Evolutionary conservation across 2,329 filamentous ascomycete species (phyloP), one percentile per base, ranked within the genome.

Genomic region (Exophiala calicioides): DNA sequence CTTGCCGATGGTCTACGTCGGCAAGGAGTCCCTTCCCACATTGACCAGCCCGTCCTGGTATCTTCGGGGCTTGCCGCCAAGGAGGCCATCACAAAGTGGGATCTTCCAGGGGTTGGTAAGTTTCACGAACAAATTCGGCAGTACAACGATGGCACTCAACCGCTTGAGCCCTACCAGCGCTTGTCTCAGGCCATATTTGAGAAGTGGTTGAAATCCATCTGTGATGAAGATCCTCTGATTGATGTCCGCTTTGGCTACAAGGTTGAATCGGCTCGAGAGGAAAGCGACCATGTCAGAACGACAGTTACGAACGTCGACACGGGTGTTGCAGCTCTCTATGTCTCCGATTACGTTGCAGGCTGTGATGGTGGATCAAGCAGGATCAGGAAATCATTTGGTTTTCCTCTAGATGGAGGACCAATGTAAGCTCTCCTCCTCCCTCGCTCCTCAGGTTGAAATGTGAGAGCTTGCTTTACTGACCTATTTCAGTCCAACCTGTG

Each of bases 131-230:
- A 46, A 9, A 65, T 62, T 32, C 24, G 31, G 13, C 31, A 49
- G 3, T 41, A 55, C 3, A 68, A 69, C 44, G 64, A 69, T 44
- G 67, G 67, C 2, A 54, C 56, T 2, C 44, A 57, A 40, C 60
- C 66, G 10, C 45, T 47, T 1, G 65, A 69, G 43, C 60, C 65
- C 0, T 58, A 54, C n/a, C 65, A 65, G 49, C 34, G 65, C 16
- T 50, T 60, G 15, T 67, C 66, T 16, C 63, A 66, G 42, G 58
- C 58, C 13, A 50, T 67, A 5, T 62, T 71, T 13, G 64, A 68
- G 29, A 50, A 50, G 4, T 71, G 62, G 61, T 50, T 71, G 31
- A 62, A 62, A n/a, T 38, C 19, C 2, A 41, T 56, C 7, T 58
- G 57, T 33, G 46, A 57, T 2, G 38, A 40, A 19, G 39, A 62